Base-by-base conservation (phyloP, 305 asterid species). In the Caryopteris hybrid region DNA sequence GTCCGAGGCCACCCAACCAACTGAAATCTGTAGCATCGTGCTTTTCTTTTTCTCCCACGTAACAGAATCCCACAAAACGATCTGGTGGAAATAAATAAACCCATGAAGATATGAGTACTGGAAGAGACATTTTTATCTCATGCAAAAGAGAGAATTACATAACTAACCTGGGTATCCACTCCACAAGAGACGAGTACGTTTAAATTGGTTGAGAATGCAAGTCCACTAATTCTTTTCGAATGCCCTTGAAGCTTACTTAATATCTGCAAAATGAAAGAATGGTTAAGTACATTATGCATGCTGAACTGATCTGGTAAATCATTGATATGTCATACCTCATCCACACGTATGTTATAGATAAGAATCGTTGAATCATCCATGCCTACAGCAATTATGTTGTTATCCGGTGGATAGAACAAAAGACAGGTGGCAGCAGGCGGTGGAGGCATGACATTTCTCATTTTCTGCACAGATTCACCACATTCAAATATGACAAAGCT, bases 381-480 rank as follows among this genome's bases (percentile, higher is more conserved):
- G 61, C 93, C 97, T 16, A 88, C 67, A 16, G 80, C 87, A 55
- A 88, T 67, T 74, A 86, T 72, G 76, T 91, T 91, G 85, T 87
- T 88, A 64, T 91, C 91, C 1, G 79, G 79, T 6, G 96, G 96
- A 76, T 84, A 84, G 72, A 89, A 86, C 39, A 81, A 75, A 17
- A 88, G 71, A 45, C 95, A 86, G 12, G 88, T 85, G 38, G 86
- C 88, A 27, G 86, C 81, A 64, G 91, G 87, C 3, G 84, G 88
- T 2, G 88, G 60, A 0, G 55, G 73, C 85, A 76, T 71, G 39
- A 79, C 82, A 51, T 51, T 77, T 76, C 63, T 85, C 70, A 86
- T 53, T 74, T 76, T 80, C 97, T 91, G 83, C 78, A 51, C 18
- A 71, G 16, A 22, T 52, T 39, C 64, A 72, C 45, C 64, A 66